Percentiles rank a stretch among this genome's conserved stretches.
phyloP scores from a whole-genome alignment of 2,329 filamentous ascomycete species.

The Fonsecaea monophora region DNA sequence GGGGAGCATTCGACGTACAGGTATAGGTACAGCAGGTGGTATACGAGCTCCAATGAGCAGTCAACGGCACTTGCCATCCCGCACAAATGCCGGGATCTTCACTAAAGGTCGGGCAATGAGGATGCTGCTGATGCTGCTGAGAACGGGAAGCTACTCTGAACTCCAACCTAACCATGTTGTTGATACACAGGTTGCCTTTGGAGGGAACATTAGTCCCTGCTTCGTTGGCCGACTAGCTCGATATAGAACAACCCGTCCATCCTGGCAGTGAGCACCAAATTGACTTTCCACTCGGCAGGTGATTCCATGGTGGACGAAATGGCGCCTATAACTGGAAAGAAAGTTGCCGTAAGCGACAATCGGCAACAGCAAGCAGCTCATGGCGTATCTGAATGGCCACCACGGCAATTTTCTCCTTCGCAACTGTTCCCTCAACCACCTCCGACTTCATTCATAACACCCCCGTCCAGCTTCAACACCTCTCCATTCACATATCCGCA shows the following conservation, averaged over 20 bases:
- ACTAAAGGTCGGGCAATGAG: not conserved
- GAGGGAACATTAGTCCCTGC: not conserved
- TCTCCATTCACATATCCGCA: constrained; percentile 58
- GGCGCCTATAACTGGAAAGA: too few relatives aligned
- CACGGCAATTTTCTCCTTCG: not conserved
- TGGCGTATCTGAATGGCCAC: not conserved
- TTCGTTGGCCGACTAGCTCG: not conserved
- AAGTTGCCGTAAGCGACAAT: not conserved
- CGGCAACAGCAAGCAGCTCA: not conserved
- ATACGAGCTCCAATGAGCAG: not conserved
- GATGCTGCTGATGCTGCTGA: not conserved
- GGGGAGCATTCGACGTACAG: not conserved
- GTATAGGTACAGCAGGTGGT: not conserved
- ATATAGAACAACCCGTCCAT: not conserved
- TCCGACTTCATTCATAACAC: constrained; percentile 48
- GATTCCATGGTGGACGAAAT: too few relatives aligned
- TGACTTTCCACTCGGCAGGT: too few relatives aligned
- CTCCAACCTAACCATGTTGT: not conserved
- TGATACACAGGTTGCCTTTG: not conserved
- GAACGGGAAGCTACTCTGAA: not conserved
- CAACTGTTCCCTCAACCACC: constrained; percentile 19
- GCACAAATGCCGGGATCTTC: not conserved
- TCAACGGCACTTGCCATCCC: not conserved
- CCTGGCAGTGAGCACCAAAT: too few relatives aligned
- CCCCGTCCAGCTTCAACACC: constrained; percentile 55